phyloP scores from a whole-genome alignment of 1,284 basidiomycete species.

The Apiotrichum montevideense region DNA sequence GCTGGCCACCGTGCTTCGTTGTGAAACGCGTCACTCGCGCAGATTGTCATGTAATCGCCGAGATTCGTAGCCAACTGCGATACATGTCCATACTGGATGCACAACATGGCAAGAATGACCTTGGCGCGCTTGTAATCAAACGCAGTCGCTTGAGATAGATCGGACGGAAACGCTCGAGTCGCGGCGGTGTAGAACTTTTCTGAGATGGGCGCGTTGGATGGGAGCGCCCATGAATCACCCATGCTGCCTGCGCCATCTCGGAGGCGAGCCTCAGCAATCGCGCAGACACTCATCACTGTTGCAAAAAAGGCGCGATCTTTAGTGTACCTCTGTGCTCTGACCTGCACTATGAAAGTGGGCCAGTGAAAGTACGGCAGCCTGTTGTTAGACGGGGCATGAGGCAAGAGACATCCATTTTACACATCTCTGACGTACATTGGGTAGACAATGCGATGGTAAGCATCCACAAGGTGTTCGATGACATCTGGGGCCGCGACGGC shows the following conservation, averaged over 20 bases:
- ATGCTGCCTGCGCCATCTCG: slow-evolving; percentile 33
- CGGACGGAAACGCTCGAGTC: slow-evolving; percentile 20
- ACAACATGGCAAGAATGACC: slow-evolving; percentile 29
- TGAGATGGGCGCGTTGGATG: slow-evolving; percentile 12
- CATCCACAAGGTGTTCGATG: slow-evolving; percentile 27
- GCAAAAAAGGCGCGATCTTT: slow-evolving; percentile 34
- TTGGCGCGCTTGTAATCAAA: slow-evolving; percentile 34
- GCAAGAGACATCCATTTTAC: neutral
- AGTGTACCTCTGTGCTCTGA: slow-evolving; percentile 26
- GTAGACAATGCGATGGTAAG: slow-evolving; percentile 32
- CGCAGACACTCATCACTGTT: slow-evolving; percentile 37
- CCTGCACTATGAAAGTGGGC: slow-evolving; percentile 31
- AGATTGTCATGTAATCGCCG: slow-evolving; percentile 39
- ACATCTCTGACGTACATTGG: slow-evolving; percentile 30
- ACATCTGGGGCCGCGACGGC: slow-evolving; percentile 24
- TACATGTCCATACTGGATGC: slow-evolving; percentile 35
- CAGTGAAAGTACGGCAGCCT: slow-evolving; percentile 43
- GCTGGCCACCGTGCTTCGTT: slow-evolving; percentile 38
- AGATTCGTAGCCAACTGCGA: slow-evolving; percentile 26
- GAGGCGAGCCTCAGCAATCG: slow-evolving; percentile 35
- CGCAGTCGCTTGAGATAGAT: slow-evolving; percentile 17
- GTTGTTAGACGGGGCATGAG: neutral
- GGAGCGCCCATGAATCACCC: neutral
- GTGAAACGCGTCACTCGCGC: slow-evolving; percentile 35
- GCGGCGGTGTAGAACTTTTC: slow-evolving; percentile 30